A percentile compares a stretch with the other conserved stretches of the same genome.
Conservation (phyloP, 768 basidiomycete genomes). For the Calocybe gangraenosa region DNA sequence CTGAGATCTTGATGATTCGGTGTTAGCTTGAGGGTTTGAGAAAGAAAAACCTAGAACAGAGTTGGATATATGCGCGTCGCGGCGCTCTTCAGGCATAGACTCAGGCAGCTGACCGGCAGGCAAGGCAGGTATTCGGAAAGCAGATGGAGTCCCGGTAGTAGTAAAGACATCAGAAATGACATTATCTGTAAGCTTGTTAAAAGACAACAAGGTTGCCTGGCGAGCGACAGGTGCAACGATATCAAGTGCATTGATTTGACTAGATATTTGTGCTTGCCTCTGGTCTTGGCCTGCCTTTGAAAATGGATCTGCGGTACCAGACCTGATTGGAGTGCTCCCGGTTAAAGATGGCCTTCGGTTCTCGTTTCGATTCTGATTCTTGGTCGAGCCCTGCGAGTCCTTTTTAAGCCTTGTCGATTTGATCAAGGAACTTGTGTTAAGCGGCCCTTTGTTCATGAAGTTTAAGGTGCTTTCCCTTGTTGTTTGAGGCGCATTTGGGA, state of each 20-base stretch:
- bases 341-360: conserved; percentile 6
- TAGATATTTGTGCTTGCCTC: background rate
- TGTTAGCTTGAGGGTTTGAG: conserved; percentile 7
- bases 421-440: conserved; percentile 13
- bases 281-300: conserved; percentile 3
- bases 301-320: conserved; percentile 27
- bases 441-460: conserved; percentile 1
- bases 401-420: conserved; percentile 4
- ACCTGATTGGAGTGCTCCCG: conserved; percentile 14
- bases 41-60: conserved; percentile 12
- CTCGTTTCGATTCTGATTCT: conserved; percentile 7
- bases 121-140: conserved; percentile 10
- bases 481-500: background rate
- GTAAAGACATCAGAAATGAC: conserved; percentile 15
- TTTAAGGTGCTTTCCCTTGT: background rate
- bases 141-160: conserved; percentile 11
- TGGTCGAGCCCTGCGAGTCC: conserved; percentile 3
- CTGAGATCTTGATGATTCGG: conserved; percentile 5
- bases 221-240: conserved; percentile 24
- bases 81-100: no score
- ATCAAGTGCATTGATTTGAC: conserved; percentile 7
- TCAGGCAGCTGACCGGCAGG: background rate
- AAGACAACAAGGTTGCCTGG: conserved; percentile 16
- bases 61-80: conserved; percentile 19
- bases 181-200: conserved; percentile 16